Base-by-base conservation (phyloP, 1,139 yeast genomes). In the Candida labiduridarum region DNA sequence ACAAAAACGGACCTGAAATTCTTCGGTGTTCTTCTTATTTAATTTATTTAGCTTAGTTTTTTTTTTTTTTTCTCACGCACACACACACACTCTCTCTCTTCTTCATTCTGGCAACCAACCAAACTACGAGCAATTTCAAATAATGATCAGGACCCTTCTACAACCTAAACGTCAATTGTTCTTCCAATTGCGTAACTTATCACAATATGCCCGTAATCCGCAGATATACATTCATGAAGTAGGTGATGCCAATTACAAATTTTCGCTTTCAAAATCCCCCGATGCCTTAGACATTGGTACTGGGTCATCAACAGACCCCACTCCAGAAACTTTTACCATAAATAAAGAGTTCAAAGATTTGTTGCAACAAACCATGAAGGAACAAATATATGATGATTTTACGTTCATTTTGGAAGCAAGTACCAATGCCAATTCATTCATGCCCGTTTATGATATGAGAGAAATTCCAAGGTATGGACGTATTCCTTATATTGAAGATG, bases 381-480 rank as follows among this genome's bases (percentile, higher is more conserved):
- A 60, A 7, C 58, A 59, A 18, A 59, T 74, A 11, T 65, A 68
- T 34, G 55, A 79, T 12, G 91, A 87, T 64, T 82, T 83, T 49
- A 64, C 84, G 4, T 87, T 82, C 63, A 71, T 76, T 27, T 70
- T 85, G 61, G 85, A 87, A 53, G 89, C 91, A 1, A 76, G 83
- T 5, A 79, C 81, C 35, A 85, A 80, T 59, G 78, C 80, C 19
- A 88, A 73, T 41, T 68, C 79, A 0, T 84, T 68, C 65, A 84
- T 87, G 86, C 89, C 91, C 6, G 78, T 89, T 42, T 86, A 83
- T 59, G 96, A 89, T 62, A 75, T 85, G 55, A 73, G 95, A 52
- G 82, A 78, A 48, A 77, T 83, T 2, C 92, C 95, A 1, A 71
- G 80, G 22, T 83, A 80, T 56, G 89, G 89, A 11, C 75, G 95